These are phyloP conservation scores for Picea glauca DNA, from an alignment of 75 land plant genomes.

Conservation along the genomic window DNA sequence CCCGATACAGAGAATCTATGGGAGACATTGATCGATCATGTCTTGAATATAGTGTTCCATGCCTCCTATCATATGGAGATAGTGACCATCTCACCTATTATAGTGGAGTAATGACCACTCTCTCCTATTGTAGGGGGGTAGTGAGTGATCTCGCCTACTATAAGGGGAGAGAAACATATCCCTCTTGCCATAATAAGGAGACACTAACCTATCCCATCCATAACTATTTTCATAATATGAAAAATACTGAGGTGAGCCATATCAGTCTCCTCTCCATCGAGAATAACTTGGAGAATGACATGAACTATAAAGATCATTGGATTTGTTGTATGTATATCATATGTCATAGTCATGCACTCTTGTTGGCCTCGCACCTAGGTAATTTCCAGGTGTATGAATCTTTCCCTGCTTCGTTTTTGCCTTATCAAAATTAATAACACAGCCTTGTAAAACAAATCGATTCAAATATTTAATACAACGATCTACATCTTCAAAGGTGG, in stretches of 20 bases:
- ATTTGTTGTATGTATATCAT: conserved; percentile 12
- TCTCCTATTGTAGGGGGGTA: not conserved
- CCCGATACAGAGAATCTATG: too few species aligned
- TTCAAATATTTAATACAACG: conserved; percentile 78
- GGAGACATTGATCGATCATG: not conserved
- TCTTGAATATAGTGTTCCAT: not conserved
- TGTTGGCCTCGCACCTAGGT: conserved; percentile 48
- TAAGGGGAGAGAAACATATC: not conserved
- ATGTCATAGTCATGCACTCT: conserved; percentile 17
- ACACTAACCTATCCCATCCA: conserved; percentile 33
- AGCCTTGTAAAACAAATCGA: conserved; percentile 78
- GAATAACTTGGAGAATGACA: conserved; percentile 56
- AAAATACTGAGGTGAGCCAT: conserved; percentile 30
- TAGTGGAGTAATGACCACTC: not conserved
- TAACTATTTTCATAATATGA: conserved; percentile 1
- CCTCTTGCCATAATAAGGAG: conserved; percentile 11
- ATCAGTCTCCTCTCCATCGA: conserved; percentile 31
- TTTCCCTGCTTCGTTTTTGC: conserved; percentile 73
- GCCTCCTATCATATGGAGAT: conserved; percentile 2
- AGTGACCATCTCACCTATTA: not conserved
- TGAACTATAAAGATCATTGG: conserved; percentile 22
- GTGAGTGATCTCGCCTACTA: not conserved
- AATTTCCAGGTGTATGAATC: conserved; percentile 81
- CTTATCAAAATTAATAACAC: conserved; percentile 88
- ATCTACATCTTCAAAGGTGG: conserved; percentile 71